Base-by-base conservation (phyloP, 257 asterid genomes). In the Rehmannia glutinosa region DNA sequence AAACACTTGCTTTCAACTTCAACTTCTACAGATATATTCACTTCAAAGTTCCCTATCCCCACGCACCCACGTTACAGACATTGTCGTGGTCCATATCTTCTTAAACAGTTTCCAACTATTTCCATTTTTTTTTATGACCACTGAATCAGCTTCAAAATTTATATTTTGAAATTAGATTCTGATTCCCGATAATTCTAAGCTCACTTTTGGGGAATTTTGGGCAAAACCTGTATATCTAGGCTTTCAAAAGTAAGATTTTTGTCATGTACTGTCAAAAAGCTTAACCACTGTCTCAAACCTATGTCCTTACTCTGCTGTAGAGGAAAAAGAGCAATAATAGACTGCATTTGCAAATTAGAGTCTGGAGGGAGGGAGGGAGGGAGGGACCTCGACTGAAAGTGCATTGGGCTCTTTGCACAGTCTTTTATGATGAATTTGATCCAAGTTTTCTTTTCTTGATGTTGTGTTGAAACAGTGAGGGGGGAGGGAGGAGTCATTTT, bases 1-100 rank as follows among this genome's bases (percentile, higher is more conserved):
- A 51, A 56, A 13, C 45, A 30, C 54, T 39, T 52, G 16, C 51
- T 57, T 25, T 54, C 60, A 70, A 65, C 71, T 25, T 54, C 60
- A 70, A 65, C 71, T 27, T 67, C 41, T 68, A 56, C 57, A 11
- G 32, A 58, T 30, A 32, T 73, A 45, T 45, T 45, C 45, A 8
- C 60, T 42, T 49, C 62, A 28, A 36, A 39, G 8, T 23, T 46
- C 43, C 20, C 5, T 25, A 12, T 67, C 39, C 58, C 41, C 19
- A 38, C 60, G 32, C 52, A 50, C 64, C 62, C 43, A 59, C n/a
- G 28, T 13, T 10, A 16, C 66, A 46, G 45, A 46, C 53, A 28
- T 33, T 35, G 63, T 71, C 23, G 47, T 64, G 68, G 57, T 30
- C 51, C 50, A 3, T 12, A 58, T 39, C 38, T 60, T 69, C 54